A percentile compares a stretch with the other conserved stretches of the same genome.
These are phyloP conservation scores for Solanum piurae DNA, from an alignment of 257 asterid genomes.

Conservation along the genomic window DNA sequence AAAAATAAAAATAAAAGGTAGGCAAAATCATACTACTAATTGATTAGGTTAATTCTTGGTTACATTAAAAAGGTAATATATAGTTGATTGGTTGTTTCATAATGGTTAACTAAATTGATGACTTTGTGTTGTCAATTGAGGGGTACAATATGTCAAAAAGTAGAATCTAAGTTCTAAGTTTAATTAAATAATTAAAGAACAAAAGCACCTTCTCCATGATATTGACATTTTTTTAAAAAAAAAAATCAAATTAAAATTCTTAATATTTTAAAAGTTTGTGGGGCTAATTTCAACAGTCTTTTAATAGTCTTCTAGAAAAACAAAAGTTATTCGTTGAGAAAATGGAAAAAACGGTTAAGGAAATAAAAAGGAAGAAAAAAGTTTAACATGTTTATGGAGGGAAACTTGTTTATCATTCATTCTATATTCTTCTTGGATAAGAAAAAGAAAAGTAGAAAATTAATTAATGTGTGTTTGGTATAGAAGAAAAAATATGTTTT, in stretches of 20 bases:
- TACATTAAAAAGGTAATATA: neutral
- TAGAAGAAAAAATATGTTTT: neutral
- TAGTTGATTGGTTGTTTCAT: neutral
- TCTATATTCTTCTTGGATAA: neutral
- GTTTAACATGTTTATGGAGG: constrained; percentile 8
- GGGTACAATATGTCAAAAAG: constrained; percentile 12
- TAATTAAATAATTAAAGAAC: neutral
- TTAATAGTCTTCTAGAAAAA: constrained; percentile 1
- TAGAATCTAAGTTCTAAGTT: neutral
- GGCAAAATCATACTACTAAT: neutral
- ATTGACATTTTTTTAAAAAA: neutral
- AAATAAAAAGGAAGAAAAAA: neutral
- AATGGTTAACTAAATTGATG: constrained; percentile 14
- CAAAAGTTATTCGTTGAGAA: neutral
- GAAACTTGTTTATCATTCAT: constrained; percentile 1
- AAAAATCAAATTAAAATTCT: neutral
- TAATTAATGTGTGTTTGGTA: neutral
- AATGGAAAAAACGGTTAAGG: neutral
- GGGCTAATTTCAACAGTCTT: constrained; percentile 4
- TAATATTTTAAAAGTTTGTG: neutral
- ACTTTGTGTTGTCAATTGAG: neutral
- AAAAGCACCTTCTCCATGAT: constrained; percentile 6
- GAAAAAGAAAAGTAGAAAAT: neutral
- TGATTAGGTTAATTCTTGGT: neutral
- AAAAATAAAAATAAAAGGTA: neutral